These are phyloP conservation scores for Multifurca ochricompacta DNA, from an alignment of 768 basidiomycete species.

Conservation along the genomic window DNA sequence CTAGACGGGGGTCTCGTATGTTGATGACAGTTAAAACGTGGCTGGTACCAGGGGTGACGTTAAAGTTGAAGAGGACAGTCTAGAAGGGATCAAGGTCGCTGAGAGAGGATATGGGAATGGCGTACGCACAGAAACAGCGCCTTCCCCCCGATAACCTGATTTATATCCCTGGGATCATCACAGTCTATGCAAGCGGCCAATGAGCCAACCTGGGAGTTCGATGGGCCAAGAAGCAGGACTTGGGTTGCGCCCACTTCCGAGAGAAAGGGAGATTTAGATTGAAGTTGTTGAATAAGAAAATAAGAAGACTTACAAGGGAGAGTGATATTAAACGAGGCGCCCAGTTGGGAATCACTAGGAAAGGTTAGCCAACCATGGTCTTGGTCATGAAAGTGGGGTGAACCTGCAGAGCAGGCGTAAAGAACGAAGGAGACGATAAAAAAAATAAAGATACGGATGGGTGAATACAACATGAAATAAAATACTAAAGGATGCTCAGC, in stretches of 20 bases:
- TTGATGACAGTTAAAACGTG: not conserved
- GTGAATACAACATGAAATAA: too few relatives aligned
- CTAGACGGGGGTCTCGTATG: not conserved
- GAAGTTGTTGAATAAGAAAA: slow-evolving; percentile 1
- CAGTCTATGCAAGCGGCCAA: not conserved
- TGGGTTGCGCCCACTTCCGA: not conserved
- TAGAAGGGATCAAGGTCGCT: not conserved
- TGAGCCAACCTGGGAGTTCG: not conserved
- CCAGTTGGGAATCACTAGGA: too few relatives aligned
- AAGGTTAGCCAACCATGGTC: not conserved
- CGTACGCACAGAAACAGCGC: not conserved
- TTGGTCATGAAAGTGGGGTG: not conserved
- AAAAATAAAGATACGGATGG: too few relatives aligned
- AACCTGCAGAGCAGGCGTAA: not conserved
- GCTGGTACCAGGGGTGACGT: not conserved
- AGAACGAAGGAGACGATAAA: not conserved
- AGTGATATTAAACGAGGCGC: not conserved
- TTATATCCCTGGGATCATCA: not conserved
- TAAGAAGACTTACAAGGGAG: not conserved
- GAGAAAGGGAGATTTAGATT: slow-evolving; percentile 8
- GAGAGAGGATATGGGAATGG: not conserved
- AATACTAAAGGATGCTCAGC: too few relatives aligned
- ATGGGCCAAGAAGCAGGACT: not conserved
- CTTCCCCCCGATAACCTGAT: not conserved
- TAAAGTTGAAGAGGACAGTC: not conserved